Conservation (phyloP, 2,329 filamentous ascomycete species). For the Neonectria ditissima region DNA sequence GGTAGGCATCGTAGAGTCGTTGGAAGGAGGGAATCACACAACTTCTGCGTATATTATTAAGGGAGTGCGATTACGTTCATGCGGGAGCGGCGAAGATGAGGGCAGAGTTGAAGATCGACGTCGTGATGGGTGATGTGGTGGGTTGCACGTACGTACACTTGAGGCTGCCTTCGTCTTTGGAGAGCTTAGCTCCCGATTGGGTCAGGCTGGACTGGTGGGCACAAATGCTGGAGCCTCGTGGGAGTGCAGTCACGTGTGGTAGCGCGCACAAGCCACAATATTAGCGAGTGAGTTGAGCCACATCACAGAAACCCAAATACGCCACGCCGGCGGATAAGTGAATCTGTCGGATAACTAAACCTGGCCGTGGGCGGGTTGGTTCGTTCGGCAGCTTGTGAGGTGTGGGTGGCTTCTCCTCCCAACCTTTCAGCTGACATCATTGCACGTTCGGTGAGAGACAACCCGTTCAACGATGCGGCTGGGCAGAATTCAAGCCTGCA, state of each 20-base stretch:
- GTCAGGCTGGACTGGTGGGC: slow-evolving; percentile 26
- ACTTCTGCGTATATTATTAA: slow-evolving; percentile 29
- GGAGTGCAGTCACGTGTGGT: slow-evolving; percentile 25
- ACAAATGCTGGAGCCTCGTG: slow-evolving; percentile 22
- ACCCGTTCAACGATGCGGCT: neutral
- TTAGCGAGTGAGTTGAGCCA: slow-evolving; percentile 2
- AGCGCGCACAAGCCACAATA: slow-evolving; percentile 26
- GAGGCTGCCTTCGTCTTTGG: slow-evolving; percentile 47
- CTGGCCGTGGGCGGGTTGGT: neutral
- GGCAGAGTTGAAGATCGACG: slow-evolving; percentile 16
- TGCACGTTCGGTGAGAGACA: neutral
- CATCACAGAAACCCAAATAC: neutral
- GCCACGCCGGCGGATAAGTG: slow-evolving; percentile 1
- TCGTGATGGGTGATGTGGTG: slow-evolving; percentile 34
- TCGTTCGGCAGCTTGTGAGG: neutral
- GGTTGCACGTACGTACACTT: slow-evolving; percentile 47
- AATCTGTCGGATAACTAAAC: neutral
- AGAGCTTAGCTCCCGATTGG: slow-evolving; percentile 48
- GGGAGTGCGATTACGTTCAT: slow-evolving; percentile 36
- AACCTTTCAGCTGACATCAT: slow-evolving; percentile 31
- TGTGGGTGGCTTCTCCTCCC: slow-evolving; percentile 18
- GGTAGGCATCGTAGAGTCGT: slow-evolving; percentile 79
- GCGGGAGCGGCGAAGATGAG: slow-evolving; percentile 32
- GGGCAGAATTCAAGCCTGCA: neutral
- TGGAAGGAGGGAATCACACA: slow-evolving; percentile 28